These are phyloP conservation scores for Elongisporangium undulatum DNA, from an alignment of 352 stramenopile genomes.

Conservation along the genomic window DNA sequence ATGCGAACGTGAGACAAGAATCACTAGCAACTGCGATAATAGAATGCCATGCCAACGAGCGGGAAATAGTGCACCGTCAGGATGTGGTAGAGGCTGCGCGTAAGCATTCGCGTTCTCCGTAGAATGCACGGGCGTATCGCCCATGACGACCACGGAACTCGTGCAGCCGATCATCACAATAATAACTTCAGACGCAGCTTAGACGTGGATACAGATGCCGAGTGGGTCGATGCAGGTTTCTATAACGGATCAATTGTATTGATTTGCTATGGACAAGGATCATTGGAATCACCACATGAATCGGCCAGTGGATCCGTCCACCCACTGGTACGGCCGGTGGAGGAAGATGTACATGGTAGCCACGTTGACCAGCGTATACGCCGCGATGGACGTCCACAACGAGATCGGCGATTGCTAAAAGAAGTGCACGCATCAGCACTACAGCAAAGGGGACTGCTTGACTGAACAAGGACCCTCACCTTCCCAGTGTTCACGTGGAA, in stretches of 20 bases:
- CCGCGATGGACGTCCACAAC: conserved; percentile 28
- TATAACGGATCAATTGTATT: neutral
- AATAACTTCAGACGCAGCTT: no score
- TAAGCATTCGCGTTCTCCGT: no score
- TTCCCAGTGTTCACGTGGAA: conserved; percentile 70
- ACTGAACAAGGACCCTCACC: conserved; percentile 22
- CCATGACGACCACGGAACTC: no score
- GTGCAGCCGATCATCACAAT: no score
- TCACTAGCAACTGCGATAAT: no score
- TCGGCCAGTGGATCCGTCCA: conserved; percentile 65
- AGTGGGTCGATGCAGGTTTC: no score
- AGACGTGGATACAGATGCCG: no score
- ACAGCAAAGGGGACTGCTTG: neutral
- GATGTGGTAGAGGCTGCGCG: no score
- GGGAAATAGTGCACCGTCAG: no score
- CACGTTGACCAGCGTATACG: conserved; percentile 57
- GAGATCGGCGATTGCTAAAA: conserved; percentile 51
- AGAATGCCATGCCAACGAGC: no score
- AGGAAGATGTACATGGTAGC: conserved; percentile 74
- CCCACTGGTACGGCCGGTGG: conserved; percentile 65
- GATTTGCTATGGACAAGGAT: conserved; percentile 1
- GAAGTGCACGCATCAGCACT: neutral
- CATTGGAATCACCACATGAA: conserved; percentile 78
- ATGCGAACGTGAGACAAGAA: no score
- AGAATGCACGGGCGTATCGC: no score